These are phyloP conservation scores for Telopea speciosissima DNA, from an alignment of 177 flowering plant genomes.

Conservation along the genomic window DNA sequence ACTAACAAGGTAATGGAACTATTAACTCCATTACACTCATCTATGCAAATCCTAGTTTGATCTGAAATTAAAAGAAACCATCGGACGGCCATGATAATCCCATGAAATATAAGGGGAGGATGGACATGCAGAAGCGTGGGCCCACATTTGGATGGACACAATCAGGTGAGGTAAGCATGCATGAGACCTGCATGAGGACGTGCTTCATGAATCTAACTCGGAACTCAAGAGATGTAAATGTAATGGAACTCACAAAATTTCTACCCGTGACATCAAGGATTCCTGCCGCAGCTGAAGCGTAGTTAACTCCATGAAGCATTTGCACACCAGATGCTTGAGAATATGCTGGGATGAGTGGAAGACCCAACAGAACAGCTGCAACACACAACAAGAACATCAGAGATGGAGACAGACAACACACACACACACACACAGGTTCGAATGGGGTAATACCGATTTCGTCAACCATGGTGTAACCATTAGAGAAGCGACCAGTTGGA, in stretches of 20 bases:
- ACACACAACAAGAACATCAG: neutral
- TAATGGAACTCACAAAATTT: slow-evolving; percentile 60
- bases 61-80: too few species aligned
- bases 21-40: too few species aligned
- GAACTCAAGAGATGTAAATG: neutral
- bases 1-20: too few species aligned
- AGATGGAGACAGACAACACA: slow-evolving; percentile 1
- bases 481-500: slow-evolving; percentile 91
- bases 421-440: neutral
- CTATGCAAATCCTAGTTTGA: too few species aligned
- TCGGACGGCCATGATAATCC: neutral
- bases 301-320: slow-evolving; percentile 79
- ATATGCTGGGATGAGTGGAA: slow-evolving; percentile 75
- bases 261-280: slow-evolving; percentile 83
- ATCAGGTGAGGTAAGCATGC: neutral
- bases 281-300: slow-evolving; percentile 97
- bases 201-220: too few species aligned
- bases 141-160: neutral
- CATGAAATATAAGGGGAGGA: too few species aligned
- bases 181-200: neutral
- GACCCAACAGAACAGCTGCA: slow-evolving; percentile 77
- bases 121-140: neutral
- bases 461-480: slow-evolving; percentile 92
- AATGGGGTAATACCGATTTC: slow-evolving; percentile 44
- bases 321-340: slow-evolving; percentile 58